Base-by-base conservation (phyloP, 2,329 filamentous ascomycete genomes). In the Hortaea sp. region DNA sequence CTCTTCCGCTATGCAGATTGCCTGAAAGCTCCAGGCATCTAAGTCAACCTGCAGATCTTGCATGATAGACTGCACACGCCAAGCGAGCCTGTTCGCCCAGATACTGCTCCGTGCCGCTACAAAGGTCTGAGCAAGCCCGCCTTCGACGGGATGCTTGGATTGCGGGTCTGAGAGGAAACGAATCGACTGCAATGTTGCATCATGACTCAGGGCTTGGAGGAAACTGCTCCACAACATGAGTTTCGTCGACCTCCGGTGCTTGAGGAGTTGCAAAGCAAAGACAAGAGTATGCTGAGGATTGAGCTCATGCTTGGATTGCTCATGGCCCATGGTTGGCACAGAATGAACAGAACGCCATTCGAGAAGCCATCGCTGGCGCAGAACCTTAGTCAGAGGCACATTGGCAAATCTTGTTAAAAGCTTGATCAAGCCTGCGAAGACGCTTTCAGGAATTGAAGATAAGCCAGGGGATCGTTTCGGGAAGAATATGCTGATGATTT, bases 361-460 rank as follows among this genome's bases (percentile, higher is more conserved):
- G 29, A 34, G n/a, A 41, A n/a, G 20, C 37, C 37, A 39, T 27
- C 12, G 12, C 13, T 43, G 29, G 35, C 31, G 9, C 7, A 39
- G 5, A 4, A 60, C 60, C 43, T 61, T 56, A 0, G 51, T 54
- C 12, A 54, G 63, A 12, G 57, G 62, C 39, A 67, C 50, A n/a
- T 48, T 57, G 38, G 69, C 64, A 39, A 69, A 65, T 28, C 67
- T 63, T 51, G 71, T 73, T n/a, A 77, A 63, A n/a, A 76, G 60
- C 13, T 57, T 46, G 41, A 82, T 66, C 55, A 76, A 80, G 3
- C 76, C 72, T 5, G 65, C 63, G 47, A 82, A 71, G 1, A 73
- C 47, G 39, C 57, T 46, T 12, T 63, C 47, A 1, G 68, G 5
- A 70, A 53, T 29, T 51, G 30, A 28, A 7, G 35, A 12, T 7